phyloP scores from a whole-genome alignment of 768 basidiomycete genomes.

The Sutorius australiensis region DNA sequence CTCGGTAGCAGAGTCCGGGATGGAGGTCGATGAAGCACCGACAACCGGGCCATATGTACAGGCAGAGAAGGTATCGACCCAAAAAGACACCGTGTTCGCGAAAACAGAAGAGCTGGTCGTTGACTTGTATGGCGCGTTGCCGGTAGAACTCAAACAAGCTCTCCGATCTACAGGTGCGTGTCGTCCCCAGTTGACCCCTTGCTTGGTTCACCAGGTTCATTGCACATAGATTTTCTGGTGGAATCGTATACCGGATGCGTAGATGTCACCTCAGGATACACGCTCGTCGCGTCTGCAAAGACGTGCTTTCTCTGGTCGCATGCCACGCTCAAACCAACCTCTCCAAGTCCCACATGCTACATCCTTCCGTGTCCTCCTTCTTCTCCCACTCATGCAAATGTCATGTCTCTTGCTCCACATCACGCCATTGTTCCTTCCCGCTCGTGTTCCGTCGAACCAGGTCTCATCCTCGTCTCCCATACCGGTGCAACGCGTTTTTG shows the following conservation, averaged over 20 bases:
- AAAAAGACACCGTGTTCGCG: conserved; percentile 50
- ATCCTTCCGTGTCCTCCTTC: conserved; percentile 70
- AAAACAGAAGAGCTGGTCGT: conserved; percentile 70
- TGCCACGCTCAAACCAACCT: conserved; percentile 62
- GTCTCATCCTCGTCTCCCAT: conserved; percentile 72
- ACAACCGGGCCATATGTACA: conserved; percentile 37
- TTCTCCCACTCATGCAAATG: conserved; percentile 37
- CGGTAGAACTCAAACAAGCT: conserved; percentile 70
- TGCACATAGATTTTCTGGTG: conserved; percentile 58
- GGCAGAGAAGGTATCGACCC: conserved; percentile 34
- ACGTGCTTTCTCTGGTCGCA: conserved; percentile 87
- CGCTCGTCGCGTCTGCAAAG: conserved; percentile 64
- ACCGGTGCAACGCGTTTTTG: conserved; percentile 78
- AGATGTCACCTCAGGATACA: conserved; percentile 69
- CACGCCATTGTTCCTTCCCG: conserved; percentile 63
- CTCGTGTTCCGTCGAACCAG: conserved; percentile 58
- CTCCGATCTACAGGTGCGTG: conserved; percentile 59
- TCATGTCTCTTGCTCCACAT: conserved; percentile 49
- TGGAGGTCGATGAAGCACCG: conserved; percentile 64
- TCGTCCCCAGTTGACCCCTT: neutral
- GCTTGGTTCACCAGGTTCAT: neutral
- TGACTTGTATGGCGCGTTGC: conserved; percentile 64
- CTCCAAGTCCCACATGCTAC: conserved; percentile 64
- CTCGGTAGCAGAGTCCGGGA: conserved; percentile 45
- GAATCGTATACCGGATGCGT: conserved; percentile 69